These are phyloP conservation scores for Neolentinus lepideus DNA, from an alignment of 1,284 basidiomycete species.

Conservation along the genomic window DNA sequence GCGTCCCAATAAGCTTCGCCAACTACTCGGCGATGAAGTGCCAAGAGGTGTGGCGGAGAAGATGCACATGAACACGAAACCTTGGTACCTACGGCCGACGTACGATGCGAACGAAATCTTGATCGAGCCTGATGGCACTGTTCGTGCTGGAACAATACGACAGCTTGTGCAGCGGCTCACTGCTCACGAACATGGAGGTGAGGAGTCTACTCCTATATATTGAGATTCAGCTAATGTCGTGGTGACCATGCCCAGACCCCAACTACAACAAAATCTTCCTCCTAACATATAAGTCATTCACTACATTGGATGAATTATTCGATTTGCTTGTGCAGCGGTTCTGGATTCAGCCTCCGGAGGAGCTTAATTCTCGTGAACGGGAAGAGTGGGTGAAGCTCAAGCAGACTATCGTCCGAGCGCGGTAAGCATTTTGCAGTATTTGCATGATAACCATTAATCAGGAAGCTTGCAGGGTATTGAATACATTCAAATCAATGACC, in stretches of 20 bases:
- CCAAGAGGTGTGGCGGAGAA: conserved; percentile 42
- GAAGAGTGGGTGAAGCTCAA: conserved; percentile 86
- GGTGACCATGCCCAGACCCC: conserved; percentile 42
- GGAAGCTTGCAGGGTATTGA: conserved; percentile 59
- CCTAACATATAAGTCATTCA: conserved; percentile 97
- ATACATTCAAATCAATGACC: conserved; percentile 79
- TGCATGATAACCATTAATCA: conserved; percentile 2
- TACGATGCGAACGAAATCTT: conserved; percentile 78
- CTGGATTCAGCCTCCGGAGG: conserved; percentile 70
- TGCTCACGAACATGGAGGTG: conserved; percentile 80
- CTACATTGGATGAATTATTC: conserved; percentile 79
- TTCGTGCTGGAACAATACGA: conserved; percentile 82
- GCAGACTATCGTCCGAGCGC: conserved; percentile 82
- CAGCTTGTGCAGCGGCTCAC: conserved; percentile 89
- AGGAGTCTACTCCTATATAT: conserved; percentile 15
- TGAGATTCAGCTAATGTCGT: neutral
- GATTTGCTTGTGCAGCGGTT: conserved; percentile 85
- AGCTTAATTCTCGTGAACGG: conserved; percentile 56
- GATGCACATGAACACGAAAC: conserved; percentile 49
- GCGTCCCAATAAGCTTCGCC: conserved; percentile 54
- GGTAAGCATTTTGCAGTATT: conserved; percentile 44
- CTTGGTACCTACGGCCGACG: conserved; percentile 84
- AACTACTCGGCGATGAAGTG: conserved; percentile 72
- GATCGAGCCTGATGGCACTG: conserved; percentile 76
- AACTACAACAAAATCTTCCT: conserved; percentile 91